These are phyloP conservation scores for Leccinum variicolor DNA, from an alignment of 768 basidiomycete genomes.

Conservation along the genomic window DNA sequence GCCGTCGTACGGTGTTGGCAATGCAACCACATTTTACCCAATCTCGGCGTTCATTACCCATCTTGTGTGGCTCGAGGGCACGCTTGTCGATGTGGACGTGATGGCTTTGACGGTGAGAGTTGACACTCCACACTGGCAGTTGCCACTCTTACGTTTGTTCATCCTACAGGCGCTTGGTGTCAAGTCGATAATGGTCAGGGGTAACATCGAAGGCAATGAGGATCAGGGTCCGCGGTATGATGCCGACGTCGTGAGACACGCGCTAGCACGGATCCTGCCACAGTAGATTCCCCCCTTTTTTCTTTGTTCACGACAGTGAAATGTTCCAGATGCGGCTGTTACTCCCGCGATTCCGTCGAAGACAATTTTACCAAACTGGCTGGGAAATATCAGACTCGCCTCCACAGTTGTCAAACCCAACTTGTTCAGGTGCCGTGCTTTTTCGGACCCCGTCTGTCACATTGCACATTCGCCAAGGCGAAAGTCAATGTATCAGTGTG, in stretches of 20 bases:
- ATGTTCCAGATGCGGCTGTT: not conserved
- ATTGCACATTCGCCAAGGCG: not conserved
- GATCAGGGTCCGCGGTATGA: conserved; percentile 40
- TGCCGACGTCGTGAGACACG: conserved; percentile 42
- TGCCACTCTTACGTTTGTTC: conserved; percentile 2
- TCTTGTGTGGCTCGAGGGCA: conserved; percentile 70
- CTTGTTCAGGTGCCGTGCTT: not conserved
- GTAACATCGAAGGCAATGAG: conserved; percentile 12
- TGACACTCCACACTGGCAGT: not conserved
- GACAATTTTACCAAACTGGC: not conserved
- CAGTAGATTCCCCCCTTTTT: not conserved
- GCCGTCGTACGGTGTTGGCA: conserved; percentile 52
- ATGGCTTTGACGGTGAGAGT: conserved; percentile 58
- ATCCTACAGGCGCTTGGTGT: conserved; percentile 53
- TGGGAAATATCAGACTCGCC: not conserved
- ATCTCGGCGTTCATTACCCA: conserved; percentile 83
- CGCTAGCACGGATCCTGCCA: conserved; percentile 34
- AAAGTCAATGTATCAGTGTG: not conserved
- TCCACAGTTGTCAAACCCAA: not conserved
- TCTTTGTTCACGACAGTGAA: not conserved
- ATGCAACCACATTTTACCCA: conserved; percentile 61
- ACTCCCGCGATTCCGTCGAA: conserved; percentile 7
- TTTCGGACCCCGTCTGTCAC: not conserved
- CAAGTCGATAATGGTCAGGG: conserved; percentile 50
- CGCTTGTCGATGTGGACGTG: conserved; percentile 60